phyloP scores from a whole-genome alignment of 164 flowering plant genomes.

The Berberis vulgaris region DNA sequence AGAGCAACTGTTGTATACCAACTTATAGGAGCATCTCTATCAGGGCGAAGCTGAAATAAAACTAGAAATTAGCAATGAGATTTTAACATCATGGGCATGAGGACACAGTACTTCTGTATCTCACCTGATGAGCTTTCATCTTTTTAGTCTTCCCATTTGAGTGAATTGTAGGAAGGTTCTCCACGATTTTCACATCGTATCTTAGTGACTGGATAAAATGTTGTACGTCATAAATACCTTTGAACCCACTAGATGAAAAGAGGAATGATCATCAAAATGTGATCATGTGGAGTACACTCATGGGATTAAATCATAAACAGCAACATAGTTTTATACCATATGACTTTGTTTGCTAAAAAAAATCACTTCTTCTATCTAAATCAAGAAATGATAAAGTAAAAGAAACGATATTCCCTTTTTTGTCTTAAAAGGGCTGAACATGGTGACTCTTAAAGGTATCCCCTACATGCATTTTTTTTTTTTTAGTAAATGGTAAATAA shows the following conservation, averaged over 20 bases:
- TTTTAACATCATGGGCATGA: background rate
- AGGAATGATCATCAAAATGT: background rate
- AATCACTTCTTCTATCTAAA: too few species aligned
- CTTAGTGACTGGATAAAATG: slow-evolving; percentile 73
- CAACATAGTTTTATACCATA: too few species aligned
- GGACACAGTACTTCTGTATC: background rate
- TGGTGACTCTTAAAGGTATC: too few species aligned
- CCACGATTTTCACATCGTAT: slow-evolving; percentile 75
- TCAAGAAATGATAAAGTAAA: too few species aligned
- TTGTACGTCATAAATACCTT: slow-evolving; percentile 90
- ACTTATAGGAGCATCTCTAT: slow-evolving; percentile 88
- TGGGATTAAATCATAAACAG: too few species aligned
- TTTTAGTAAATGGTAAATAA: too few species aligned
- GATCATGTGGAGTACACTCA: background rate
- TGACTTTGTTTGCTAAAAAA: too few species aligned
- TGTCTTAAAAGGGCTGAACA: too few species aligned
- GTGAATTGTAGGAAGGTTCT: slow-evolving; percentile 66
- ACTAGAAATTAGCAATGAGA: background rate
- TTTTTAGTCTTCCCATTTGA: slow-evolving; percentile 78
- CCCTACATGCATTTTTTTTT: too few species aligned
- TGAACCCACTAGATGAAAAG: slow-evolving; percentile 64
- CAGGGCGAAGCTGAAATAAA: slow-evolving; percentile 62
- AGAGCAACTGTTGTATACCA: slow-evolving; percentile 84
- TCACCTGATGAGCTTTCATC: slow-evolving; percentile 80
- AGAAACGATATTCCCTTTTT: too few species aligned